A percentile compares a stretch with the other conserved stretches of the same genome.
Conservation (phyloP, 257 asterid genomes). For the Jacaranda mimosifolia region DNA sequence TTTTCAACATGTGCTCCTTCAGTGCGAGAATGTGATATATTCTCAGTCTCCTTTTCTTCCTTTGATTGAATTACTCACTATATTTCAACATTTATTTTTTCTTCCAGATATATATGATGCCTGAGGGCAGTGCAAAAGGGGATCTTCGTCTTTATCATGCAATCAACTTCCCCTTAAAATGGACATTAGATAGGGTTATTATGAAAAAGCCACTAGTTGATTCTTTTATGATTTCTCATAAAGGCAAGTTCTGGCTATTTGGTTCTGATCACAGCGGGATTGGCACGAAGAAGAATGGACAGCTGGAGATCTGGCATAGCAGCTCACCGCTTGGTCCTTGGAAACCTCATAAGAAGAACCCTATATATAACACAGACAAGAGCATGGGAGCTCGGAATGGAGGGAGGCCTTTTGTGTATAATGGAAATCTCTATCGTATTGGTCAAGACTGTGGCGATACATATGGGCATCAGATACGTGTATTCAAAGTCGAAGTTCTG, state of each 20-base stretch:
- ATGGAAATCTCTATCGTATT: conserved; percentile 74
- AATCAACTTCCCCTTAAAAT: conserved; percentile 75
- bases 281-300: conserved; percentile 79
- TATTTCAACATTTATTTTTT: background rate
- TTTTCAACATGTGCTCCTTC: no score
- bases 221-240: conserved; percentile 71
- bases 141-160: conserved; percentile 96
- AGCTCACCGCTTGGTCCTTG: conserved; percentile 91
- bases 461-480: conserved; percentile 73
- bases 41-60: no score
- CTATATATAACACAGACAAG: conserved; percentile 75
- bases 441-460: conserved; percentile 96
- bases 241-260: conserved; percentile 86
- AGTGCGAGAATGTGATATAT: no score
- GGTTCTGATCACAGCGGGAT: conserved; percentile 92
- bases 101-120: conserved; percentile 92
- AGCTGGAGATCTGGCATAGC: conserved; percentile 90
- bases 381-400: conserved; percentile 94
- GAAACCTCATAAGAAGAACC: conserved; percentile 86
- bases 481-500: conserved; percentile 68
- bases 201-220: conserved; percentile 82
- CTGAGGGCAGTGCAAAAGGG: conserved; percentile 88
- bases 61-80: background rate
- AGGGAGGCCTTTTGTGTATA: conserved; percentile 82
- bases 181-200: conserved; percentile 72